A percentile compares a stretch with the other conserved stretches of the same genome.
phyloP scores from a whole-genome alignment of 495 filamentous ascomycete genomes.

The Antarctomyces pellizariae region DNA sequence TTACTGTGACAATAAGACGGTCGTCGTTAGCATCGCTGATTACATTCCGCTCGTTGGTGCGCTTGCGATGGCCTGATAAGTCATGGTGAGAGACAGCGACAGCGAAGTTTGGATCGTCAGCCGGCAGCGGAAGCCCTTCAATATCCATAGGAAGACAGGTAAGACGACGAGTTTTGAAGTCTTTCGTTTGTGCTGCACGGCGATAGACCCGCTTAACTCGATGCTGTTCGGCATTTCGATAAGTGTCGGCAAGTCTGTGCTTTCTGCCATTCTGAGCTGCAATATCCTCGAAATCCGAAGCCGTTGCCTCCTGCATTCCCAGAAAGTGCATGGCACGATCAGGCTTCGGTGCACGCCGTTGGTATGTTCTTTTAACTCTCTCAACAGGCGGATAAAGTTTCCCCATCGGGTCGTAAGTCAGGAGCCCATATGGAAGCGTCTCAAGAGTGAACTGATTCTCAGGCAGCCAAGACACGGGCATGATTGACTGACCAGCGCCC shows the following conservation, averaged over 20 bases:
- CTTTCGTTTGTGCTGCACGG: too few relatives aligned
- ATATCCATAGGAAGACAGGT: conserved; percentile 6
- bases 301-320: too few relatives aligned
- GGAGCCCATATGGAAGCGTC: conserved; percentile 22
- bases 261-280: too few relatives aligned
- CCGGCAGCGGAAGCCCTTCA: conserved; percentile 5
- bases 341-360: too few relatives aligned
- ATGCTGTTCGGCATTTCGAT: too few relatives aligned
- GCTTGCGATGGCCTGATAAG: not conserved
- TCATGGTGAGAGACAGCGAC: conserved; percentile 5
- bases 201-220: too few relatives aligned
- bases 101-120: conserved; percentile 1
- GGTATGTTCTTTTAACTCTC: too few relatives aligned
- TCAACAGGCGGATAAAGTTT: too few relatives aligned
- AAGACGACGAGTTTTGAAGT: conserved; percentile 3
- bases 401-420: too few relatives aligned
- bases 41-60: not conserved
- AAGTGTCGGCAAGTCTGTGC: too few relatives aligned
- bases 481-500: not conserved
- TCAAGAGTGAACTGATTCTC: conserved; percentile 17
- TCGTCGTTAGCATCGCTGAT: conserved; percentile 14
- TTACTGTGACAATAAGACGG: conserved; percentile 39
- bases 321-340: too few relatives aligned
- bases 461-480: not conserved
- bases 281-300: too few relatives aligned